Percentiles rank a stretch among this genome's conserved stretches.
These are phyloP conservation scores for Amaranthus tricolor DNA, from an alignment of 179 eudicot species.

Conservation along the genomic window DNA sequence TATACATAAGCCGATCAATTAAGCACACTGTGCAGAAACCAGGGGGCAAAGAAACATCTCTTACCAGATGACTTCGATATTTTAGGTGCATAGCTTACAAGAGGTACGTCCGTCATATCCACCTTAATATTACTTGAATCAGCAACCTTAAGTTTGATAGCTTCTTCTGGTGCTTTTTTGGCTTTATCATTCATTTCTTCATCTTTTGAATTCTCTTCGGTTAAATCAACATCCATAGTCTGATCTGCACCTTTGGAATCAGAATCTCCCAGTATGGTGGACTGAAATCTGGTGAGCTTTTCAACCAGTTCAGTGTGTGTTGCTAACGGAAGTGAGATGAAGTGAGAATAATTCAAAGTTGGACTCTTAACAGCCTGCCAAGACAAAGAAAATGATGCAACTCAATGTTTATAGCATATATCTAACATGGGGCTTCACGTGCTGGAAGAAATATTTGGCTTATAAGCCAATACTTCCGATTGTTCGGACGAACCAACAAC, in stretches of 20 bases:
- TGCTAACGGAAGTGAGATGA: constrained; percentile 86
- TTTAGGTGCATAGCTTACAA: constrained; percentile 47
- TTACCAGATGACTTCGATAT: constrained; percentile 49
- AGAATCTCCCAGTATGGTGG: constrained; percentile 46
- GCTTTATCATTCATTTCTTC: constrained; percentile 30
- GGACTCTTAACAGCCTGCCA: constrained; percentile 66
- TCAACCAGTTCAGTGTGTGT: constrained; percentile 70
- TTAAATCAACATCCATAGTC: constrained; percentile 32
- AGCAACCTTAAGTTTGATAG: constrained; percentile 40
- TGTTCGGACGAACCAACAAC: no score
- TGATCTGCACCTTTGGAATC: constrained; percentile 30
- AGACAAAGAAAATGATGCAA: constrained; percentile 13
- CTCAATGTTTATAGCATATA: neutral
- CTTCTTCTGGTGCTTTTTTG: constrained; percentile 30
- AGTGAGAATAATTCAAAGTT: constrained; percentile 70
- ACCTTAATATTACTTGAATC: constrained; percentile 34
- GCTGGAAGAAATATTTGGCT: neutral
- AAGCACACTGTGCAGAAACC: neutral
- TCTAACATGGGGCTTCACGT: neutral
- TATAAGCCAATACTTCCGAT: no score
- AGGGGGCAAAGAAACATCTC: constrained; percentile 7
- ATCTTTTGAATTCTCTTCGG: constrained; percentile 37
- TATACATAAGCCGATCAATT: neutral
- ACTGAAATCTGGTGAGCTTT: constrained; percentile 69
- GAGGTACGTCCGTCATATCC: constrained; percentile 42